A percentile compares a stretch with the other conserved stretches of the same genome.
Conservation (phyloP, 257 asterid genomes). For the Plantago elongata region DNA sequence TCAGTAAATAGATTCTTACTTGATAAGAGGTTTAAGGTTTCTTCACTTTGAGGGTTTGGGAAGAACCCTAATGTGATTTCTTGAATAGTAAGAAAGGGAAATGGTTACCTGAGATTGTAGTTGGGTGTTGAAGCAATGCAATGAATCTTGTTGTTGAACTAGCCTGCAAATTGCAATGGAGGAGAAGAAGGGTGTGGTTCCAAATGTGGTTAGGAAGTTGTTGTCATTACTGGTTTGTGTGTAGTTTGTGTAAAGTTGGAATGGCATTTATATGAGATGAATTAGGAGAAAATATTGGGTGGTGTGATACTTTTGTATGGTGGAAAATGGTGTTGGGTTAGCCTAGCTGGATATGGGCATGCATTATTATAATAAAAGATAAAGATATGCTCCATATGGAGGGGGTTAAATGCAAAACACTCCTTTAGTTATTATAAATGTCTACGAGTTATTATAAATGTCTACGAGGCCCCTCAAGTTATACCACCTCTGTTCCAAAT, state of each 20-base stretch:
- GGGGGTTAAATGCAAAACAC: no score
- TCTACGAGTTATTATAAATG: no score
- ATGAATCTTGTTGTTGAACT: not conserved
- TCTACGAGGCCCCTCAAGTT: no score
- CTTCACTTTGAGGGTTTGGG: no score
- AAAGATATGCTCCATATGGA: no score
- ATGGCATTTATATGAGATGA: not conserved
- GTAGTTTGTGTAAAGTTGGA: not conserved
- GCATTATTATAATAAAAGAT: no score
- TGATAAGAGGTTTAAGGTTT: no score
- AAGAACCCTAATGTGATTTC: not conserved
- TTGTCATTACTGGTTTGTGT: not conserved
- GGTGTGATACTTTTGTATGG: constrained; percentile 28
- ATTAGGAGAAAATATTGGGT: not conserved
- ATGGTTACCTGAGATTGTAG: not conserved
- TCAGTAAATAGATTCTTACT: no score
- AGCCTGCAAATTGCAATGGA: not conserved
- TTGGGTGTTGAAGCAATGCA: no score
- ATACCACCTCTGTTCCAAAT: no score
- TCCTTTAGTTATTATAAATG: no score
- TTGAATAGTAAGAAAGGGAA: not conserved
- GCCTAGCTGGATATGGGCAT: constrained; percentile 13
- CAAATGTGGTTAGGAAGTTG: not conserved
- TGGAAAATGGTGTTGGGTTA: constrained; percentile 18
- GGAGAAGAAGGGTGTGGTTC: not conserved